Evolutionary conservation across 805 yeast species (phyloP).

Genomic region (Wickerhamomyces sydowiorum): DNA sequence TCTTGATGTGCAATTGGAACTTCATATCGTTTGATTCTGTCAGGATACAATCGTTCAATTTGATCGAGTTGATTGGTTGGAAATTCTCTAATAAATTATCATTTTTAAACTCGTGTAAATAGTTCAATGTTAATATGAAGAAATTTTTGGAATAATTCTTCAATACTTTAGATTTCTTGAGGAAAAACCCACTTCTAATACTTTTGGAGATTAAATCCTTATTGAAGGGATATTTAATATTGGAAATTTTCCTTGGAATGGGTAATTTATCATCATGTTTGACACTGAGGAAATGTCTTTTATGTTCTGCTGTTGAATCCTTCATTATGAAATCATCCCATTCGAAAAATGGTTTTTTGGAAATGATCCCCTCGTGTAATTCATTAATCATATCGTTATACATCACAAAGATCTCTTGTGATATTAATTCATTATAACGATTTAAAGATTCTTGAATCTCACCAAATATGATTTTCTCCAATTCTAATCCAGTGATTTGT

Average conservation of each 20-base stretch:
- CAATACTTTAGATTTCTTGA: slow-evolving; percentile 82
- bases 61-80: slow-evolving; percentile 71
- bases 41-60: slow-evolving; percentile 71
- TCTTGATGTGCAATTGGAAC: slow-evolving; percentile 55
- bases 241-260: slow-evolving; percentile 47
- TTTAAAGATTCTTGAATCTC: slow-evolving; percentile 80
- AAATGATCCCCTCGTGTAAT: slow-evolving; percentile 60
- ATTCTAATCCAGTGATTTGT: slow-evolving; percentile 79
- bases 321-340: slow-evolving; percentile 79
- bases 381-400: slow-evolving; percentile 61
- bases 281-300: slow-evolving; percentile 38
- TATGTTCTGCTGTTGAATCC: slow-evolving; percentile 35
- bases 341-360: slow-evolving; percentile 72
- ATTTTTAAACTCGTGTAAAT: slow-evolving; percentile 83
- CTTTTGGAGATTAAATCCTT: slow-evolving; percentile 60
- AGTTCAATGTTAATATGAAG: slow-evolving; percentile 84
- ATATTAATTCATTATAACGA: slow-evolving; percentile 62
- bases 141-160: slow-evolving; percentile 83
- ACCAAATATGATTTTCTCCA: slow-evolving; percentile 79
- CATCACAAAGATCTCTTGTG: slow-evolving; percentile 66
- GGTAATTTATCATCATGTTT: slow-evolving; percentile 46
- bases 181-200: slow-evolving; percentile 73
- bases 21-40: slow-evolving; percentile 76
- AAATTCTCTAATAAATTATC: slow-evolving; percentile 74
- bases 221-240: slow-evolving; percentile 62